phyloP scores from a whole-genome alignment of 139 green algal species.

The Tetradesmus lagerheimii region DNA sequence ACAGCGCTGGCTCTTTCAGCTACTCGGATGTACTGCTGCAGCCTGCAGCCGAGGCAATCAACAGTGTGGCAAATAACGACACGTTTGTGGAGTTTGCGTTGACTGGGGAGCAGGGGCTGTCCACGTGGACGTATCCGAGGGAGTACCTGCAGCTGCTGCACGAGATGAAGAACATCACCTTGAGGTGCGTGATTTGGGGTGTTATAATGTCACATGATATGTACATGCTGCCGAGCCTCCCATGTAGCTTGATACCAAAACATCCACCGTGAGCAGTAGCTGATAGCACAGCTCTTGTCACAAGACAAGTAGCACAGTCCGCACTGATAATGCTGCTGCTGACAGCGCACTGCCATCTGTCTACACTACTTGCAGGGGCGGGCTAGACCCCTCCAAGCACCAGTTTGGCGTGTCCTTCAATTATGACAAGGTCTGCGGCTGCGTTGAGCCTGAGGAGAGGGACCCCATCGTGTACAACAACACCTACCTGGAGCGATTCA shows the following conservation, averaged over 20 bases:
- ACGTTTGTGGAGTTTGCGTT: constrained; percentile 21
- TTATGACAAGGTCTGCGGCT: constrained; percentile 36
- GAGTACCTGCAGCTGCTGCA: not conserved
- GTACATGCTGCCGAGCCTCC: no score
- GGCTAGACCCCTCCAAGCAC: not conserved
- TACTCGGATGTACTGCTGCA: constrained; percentile 19
- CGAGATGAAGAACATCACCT: not conserved
- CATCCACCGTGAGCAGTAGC: no score
- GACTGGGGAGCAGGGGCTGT: constrained; percentile 35
- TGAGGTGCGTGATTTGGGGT: no score
- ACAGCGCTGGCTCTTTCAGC: not conserved
- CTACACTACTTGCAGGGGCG: not conserved
- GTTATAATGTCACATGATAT: no score
- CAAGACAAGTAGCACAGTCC: no score
- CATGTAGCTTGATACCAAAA: no score
- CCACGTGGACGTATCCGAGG: constrained; percentile 9
- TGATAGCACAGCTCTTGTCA: no score
- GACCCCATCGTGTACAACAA: constrained; percentile 33
- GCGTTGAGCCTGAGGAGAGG: constrained; percentile 28
- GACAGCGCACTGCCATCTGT: not conserved
- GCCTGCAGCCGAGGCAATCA: constrained; percentile 9
- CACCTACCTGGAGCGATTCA: constrained; percentile 8
- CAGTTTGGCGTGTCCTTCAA: constrained; percentile 5
- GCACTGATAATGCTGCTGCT: not conserved
- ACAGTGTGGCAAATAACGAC: not conserved